phyloP scores from a whole-genome alignment of 768 basidiomycete genomes.

The Leccinellum rugosiceps region DNA sequence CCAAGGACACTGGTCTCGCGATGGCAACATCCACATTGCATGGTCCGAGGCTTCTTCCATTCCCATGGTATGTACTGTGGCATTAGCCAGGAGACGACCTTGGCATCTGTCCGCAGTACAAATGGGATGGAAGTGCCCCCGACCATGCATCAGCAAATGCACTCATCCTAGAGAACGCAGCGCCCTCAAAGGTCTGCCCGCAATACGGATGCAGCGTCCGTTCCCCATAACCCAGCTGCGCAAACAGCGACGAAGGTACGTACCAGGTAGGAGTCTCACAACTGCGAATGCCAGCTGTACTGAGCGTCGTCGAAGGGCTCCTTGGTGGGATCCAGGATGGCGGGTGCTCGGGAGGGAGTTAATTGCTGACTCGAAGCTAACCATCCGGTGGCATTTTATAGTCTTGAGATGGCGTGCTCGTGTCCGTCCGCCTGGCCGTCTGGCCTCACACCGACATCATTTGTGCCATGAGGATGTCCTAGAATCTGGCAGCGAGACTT shows the following conservation, averaged over 20 bases:
- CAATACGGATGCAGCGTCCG: neutral
- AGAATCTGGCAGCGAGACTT: constrained; percentile 17
- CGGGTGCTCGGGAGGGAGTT: constrained; percentile 6
- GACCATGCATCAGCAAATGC: constrained; percentile 33
- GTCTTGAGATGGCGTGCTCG: constrained; percentile 15
- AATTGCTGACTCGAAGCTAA: constrained; percentile 12
- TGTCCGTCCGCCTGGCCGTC: constrained; percentile 11
- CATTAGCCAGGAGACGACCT: constrained; percentile 25
- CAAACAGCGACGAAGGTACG: constrained; percentile 10
- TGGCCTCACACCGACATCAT: constrained; percentile 8
- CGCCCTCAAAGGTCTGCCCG: constrained; percentile 5
- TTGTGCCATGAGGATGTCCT: constrained; percentile 23
- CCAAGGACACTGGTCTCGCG: constrained; percentile 20
- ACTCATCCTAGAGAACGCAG: constrained; percentile 20
- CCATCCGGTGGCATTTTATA: constrained; percentile 24
- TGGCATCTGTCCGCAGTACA: constrained; percentile 33
- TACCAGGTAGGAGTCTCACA: constrained; percentile 8
- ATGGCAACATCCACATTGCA: constrained; percentile 26
- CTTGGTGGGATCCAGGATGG: constrained; percentile 2
- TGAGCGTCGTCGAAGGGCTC: neutral
- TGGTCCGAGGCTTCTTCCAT: constrained; percentile 50
- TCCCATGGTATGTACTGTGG: constrained; percentile 52
- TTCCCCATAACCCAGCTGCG: constrained; percentile 19
- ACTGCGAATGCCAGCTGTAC: neutral
- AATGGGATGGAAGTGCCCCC: constrained; percentile 35